A percentile compares a stretch with the other conserved stretches of the same genome.
phyloP scores from a whole-genome alignment of 164 flowering plant genomes.

The Magnolia sinica region DNA sequence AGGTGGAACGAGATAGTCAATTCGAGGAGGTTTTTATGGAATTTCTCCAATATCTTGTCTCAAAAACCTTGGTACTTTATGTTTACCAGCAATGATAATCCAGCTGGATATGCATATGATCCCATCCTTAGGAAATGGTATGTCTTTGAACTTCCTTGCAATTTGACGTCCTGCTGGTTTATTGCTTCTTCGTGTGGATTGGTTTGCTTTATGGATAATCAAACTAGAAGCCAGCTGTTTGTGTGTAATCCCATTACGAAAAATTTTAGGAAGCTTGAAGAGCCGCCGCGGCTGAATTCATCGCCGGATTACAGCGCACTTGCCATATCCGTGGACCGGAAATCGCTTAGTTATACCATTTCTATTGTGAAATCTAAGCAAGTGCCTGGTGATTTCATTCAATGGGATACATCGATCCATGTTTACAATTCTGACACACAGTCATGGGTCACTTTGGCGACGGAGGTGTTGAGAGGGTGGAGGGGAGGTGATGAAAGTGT shows the following conservation, averaged over 20 bases:
- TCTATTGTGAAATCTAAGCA: constrained; percentile 83
- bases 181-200: constrained; percentile 78
- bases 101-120: constrained; percentile 81
- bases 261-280: constrained; percentile 42
- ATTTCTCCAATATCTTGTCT: constrained; percentile 34
- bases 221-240: constrained; percentile 52
- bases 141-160: constrained; percentile 71
- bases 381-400: constrained; percentile 67
- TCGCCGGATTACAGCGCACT: constrained; percentile 72
- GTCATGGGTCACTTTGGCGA: constrained; percentile 56
- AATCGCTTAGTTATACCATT: constrained; percentile 41
- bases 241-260: constrained; percentile 84
- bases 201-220: constrained; percentile 82
- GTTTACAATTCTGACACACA: constrained; percentile 56
- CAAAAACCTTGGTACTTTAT: constrained; percentile 94
- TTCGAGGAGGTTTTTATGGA: constrained; percentile 68
- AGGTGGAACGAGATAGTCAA: constrained; percentile 77
- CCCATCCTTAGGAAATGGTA: constrained; percentile 81
- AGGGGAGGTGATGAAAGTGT: constrained; percentile 90
- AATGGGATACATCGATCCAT: constrained; percentile 82
- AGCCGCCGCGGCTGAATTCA: constrained; percentile 55
- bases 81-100: constrained; percentile 80
- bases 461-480: constrained; percentile 86
- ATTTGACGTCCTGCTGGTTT: constrained; percentile 56
- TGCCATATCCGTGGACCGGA: constrained; percentile 55